Evolutionary conservation across 129 eudicot genomes (phyloP), one percentile per base, ranked within the genome.

Genomic region (Flaveria brownii): DNA sequence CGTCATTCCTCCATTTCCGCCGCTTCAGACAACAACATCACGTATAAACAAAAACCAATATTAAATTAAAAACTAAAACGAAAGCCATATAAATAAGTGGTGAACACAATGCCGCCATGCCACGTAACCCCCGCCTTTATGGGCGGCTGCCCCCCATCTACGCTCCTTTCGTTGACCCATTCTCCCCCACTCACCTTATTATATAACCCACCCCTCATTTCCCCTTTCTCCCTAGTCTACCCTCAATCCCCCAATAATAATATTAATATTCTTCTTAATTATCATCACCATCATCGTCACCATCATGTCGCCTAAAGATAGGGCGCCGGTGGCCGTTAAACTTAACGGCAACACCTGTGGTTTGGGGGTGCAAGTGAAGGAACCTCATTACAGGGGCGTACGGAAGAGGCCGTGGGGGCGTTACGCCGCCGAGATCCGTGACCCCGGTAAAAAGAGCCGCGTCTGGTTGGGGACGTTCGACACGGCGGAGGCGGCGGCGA

Each of bases 391-490:
- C 28, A 76, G 87, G 25, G 87, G 87, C 57, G 87, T 80, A 0
- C 20, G 87, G 23, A 84, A 80, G 75, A 18, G 87, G 9, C 87
- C 84, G 1, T 84, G 87, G 84, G 84, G 84, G 1, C 22, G 84
- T 8, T 84, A 84, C 84, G 85, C 82, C 13, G 85, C 85, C 45
- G 85, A 82, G 85, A 82, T 82, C 12, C 82, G 82, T 2, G 85
- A 82, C 59, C 85, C 85, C 25, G 77, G 85, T 0, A 82, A 82
- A 69, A 82, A 76, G 51, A 77, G 78, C 74, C 81, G 82, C 6
- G 85, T 82, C 4, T 82, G 82, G 85, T 14, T 82, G 23, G 85
- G 85, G n/a, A 82, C 85, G 8, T 82, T 82, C 41, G 82, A 82
- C 10, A 82, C 85, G 78, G 85, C 82, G 22, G 85, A 82, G 68